Evolutionary conservation across 306 rosid genomes (phyloP).

Genomic region (Chamaecrista fasciculata): DNA sequence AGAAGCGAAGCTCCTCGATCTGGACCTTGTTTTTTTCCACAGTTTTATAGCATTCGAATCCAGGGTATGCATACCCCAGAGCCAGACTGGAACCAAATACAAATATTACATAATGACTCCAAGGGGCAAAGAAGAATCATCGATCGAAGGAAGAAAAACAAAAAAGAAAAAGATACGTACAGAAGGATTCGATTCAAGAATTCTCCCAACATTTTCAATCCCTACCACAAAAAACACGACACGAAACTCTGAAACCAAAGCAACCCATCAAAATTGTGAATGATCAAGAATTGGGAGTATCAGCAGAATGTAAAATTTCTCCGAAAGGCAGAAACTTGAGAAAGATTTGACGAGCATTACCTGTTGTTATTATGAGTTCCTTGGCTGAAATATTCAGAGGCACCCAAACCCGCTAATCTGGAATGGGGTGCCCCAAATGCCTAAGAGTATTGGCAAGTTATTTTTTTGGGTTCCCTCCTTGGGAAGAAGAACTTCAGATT

Average conservation of each 20-base stretch:
- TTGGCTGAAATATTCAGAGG: slow-evolving; percentile 29
- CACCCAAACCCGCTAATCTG: slow-evolving; percentile 30
- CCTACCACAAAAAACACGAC: slow-evolving; percentile 5
- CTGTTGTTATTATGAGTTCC: slow-evolving; percentile 15
- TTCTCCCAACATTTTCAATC: slow-evolving; percentile 73
- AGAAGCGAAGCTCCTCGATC: slow-evolving; percentile 78
- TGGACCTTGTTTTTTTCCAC: slow-evolving; percentile 67
- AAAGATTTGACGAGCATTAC: slow-evolving; percentile 2
- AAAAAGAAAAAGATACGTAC: slow-evolving; percentile 44
- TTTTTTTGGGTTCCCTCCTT: slow-evolving; percentile 20
- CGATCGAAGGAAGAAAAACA: slow-evolving; percentile 18
- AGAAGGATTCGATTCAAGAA: slow-evolving; percentile 66
- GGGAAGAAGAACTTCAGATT: slow-evolving; percentile 40
- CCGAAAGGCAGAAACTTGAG: not conserved
- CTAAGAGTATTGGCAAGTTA: slow-evolving; percentile 18
- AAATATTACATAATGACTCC: not conserved
- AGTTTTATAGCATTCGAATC: slow-evolving; percentile 72
- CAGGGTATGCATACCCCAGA: slow-evolving; percentile 94
- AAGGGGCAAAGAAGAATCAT: not conserved
- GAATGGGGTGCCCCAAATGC: slow-evolving; percentile 34
- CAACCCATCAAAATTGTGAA: not conserved
- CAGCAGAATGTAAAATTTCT: not conserved
- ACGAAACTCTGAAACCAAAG: slow-evolving; percentile 35
- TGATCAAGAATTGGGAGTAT: not conserved
- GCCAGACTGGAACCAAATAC: slow-evolving; percentile 47